Evolutionary conservation across 306 rosid genomes (phyloP), one percentile per base, ranked within the genome.

Genomic region (Hylodesmum podocarpum): DNA sequence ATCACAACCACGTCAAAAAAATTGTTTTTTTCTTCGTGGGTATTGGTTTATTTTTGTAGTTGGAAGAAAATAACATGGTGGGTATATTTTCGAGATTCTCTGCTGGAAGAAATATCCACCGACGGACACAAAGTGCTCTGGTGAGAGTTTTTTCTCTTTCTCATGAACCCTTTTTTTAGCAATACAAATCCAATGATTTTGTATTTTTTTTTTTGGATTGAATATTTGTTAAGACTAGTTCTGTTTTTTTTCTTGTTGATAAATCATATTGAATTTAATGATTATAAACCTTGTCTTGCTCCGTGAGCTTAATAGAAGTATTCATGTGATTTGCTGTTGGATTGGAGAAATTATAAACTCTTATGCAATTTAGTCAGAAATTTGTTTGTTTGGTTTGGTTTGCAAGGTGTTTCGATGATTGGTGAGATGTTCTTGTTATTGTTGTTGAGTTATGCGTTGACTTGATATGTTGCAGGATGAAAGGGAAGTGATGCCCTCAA

Each of bases 51-150:
- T 80, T 64, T 29, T 28, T 58, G 37, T n/a, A 72, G 69, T 75
- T 65, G 66, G 8, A 37, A 16, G 12, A 41, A 36, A 76, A 18
- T 25, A 67, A 15, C 5, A 92, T 95, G 99, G 99, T 92, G 82
- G 97, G 99, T 69, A 71, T 95, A 72, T 95, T 95, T 89, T 95
- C 99, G 2, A 88, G 93, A 84, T 92, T 95, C 76, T 89, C 97
- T 36, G 88, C 77, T 63, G 87, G 91, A 78, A 89, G 90, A 81
- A 78, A 80, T 54, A 82, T 79, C 25, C 99, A 95, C 85, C 91
- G 99, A 64, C 89, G 99, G n/a, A 89, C 91, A 19, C 99, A 92
- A 75, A 95, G 99, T 54, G 97, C 97, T 10, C 59, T 95, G 49
- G 99, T 95, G 86, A 88, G 91, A 81, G 37, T 47, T 72, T 57